Evolutionary conservation across 1,139 yeast genomes (phyloP), one percentile per base, ranked within the genome.

Genomic region (Geotrichum carabidarum): DNA sequence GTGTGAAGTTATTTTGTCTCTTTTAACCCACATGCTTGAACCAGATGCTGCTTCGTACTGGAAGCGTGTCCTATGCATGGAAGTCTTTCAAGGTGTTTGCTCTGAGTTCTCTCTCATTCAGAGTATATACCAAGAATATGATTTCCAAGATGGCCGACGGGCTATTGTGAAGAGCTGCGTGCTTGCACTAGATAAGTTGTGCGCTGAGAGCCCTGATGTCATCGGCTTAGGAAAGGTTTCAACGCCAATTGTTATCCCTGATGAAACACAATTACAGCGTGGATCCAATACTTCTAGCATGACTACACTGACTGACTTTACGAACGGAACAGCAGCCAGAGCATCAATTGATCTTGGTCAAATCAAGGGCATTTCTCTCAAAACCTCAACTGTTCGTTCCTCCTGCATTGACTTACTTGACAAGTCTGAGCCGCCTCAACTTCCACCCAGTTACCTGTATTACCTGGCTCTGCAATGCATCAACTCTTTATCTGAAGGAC

Each of bases 401-500:
- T 74, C 83, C 6, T 78, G 83, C 55, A 74, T 90, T 46, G 96
- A 90, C 57, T 79, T 84, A 56, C 73, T 91, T 35, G 98, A 91
- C 63, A 90, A 89, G 63, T 63, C 74, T 0, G 94, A 86, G 37
- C 83, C 95, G 0, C 83, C 87, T 0, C 65, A 71, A 1, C 74
- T 82, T 2, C 88, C 94, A 1, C 73, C 74, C 1, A 78, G 85
- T 0, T 90, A 91, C 65, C 70, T 83, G 1, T 71, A 82, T 37
- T 83, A 78, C 65, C 73, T 91, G 51, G 77, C 84, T 0, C 73
- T 83, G 54, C 75, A 75, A 18, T 78, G 85, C 42, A 63, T 84
- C 4, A 74, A 78, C 45, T 69, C 78, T 1, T 73, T 84, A 42
- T 77, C 89, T 4, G 95, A 88, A 44, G 93, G 93, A 0, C 72